phyloP scores from a whole-genome alignment of 495 filamentous ascomycete species.

The Trichoderma asperelloides region DNA sequence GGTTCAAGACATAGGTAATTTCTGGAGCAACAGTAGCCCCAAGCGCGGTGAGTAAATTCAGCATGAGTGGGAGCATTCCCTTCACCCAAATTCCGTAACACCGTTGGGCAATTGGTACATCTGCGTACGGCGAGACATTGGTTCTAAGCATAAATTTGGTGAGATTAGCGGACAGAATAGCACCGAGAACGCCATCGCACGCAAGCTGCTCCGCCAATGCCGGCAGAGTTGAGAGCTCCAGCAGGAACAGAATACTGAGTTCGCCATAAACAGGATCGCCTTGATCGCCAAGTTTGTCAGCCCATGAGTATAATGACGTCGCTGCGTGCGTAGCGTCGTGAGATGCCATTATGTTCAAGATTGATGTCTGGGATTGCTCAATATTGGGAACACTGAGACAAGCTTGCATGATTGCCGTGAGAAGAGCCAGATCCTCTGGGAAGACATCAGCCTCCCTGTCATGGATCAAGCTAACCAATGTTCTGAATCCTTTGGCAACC shows the following conservation, averaged over 20 bases:
- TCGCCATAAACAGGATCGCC: conserved; percentile 94
- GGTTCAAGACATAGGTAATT: conserved; percentile 75
- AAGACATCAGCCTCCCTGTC: conserved; percentile 38
- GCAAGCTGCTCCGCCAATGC: conserved; percentile 81
- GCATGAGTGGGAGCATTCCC: conserved; percentile 77
- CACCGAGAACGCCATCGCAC: conserved; percentile 68
- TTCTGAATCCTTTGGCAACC: conserved; percentile 73
- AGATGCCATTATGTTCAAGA: conserved; percentile 53
- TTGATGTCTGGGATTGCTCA: conserved; percentile 49
- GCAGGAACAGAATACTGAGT: conserved; percentile 73
- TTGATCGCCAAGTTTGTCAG: conserved; percentile 63
- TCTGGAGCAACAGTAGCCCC: conserved; percentile 72
- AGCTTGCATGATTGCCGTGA: conserved; percentile 83
- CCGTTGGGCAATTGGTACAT: conserved; percentile 43
- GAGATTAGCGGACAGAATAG: conserved; percentile 68
- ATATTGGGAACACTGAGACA: conserved; percentile 64
- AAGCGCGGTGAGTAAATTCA: conserved; percentile 80
- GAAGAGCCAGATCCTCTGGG: conserved; percentile 69
- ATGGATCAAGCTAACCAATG: conserved; percentile 67
- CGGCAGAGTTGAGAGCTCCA: conserved; percentile 77
- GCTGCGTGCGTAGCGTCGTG: conserved; percentile 72
- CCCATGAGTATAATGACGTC: conserved; percentile 86
- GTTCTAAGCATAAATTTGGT: conserved; percentile 58
- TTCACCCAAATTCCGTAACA: conserved; percentile 81
- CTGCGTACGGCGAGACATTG: conserved; percentile 59